Evolutionary conservation across 192 early-diverging fungal species (phyloP).

Genomic region (Dissophora ornata): DNA sequence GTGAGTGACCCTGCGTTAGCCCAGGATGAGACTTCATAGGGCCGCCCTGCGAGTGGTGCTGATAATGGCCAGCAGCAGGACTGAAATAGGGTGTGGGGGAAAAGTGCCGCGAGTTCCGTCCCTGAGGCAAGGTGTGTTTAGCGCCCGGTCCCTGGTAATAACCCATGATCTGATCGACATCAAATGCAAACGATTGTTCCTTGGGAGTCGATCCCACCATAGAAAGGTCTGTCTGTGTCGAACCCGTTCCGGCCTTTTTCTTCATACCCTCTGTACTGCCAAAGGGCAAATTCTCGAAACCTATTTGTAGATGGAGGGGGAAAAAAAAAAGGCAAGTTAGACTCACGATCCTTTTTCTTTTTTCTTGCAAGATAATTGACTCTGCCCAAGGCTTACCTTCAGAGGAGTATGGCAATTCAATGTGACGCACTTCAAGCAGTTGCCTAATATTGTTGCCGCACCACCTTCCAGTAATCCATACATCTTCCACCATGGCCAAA

Average conservation of each 20-base stretch:
- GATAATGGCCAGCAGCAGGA: constrained; percentile 14
- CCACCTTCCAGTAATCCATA: constrained; percentile 31
- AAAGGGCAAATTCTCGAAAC: constrained; percentile 23
- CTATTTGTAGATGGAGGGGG: constrained; percentile 1
- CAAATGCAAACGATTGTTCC: constrained; percentile 41
- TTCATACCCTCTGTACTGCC: constrained; percentile 23
- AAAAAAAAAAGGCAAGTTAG: neutral
- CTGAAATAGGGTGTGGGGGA: constrained; percentile 51
- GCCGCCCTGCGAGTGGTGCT: neutral
- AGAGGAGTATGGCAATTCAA: constrained; percentile 28
- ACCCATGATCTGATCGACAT: constrained; percentile 45
- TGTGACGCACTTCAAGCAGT: constrained; percentile 38
- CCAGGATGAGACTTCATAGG: constrained; percentile 38
- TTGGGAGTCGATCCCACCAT: constrained; percentile 23
- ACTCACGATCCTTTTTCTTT: too few relatives aligned
- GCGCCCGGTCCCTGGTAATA: constrained; percentile 27
- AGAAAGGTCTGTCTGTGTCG: constrained; percentile 12
- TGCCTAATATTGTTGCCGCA: constrained; percentile 23
- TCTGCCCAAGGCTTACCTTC: too few relatives aligned
- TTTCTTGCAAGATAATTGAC: too few relatives aligned
- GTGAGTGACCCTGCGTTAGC: constrained; percentile 38
- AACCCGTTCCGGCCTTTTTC: neutral
- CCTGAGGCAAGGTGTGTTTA: constrained; percentile 19
- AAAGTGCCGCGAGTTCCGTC: constrained; percentile 46
- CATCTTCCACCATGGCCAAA: constrained; percentile 40